phyloP scores from a whole-genome alignment of 176 grass and related monocot genomes.

The Guadua angustifolia region DNA sequence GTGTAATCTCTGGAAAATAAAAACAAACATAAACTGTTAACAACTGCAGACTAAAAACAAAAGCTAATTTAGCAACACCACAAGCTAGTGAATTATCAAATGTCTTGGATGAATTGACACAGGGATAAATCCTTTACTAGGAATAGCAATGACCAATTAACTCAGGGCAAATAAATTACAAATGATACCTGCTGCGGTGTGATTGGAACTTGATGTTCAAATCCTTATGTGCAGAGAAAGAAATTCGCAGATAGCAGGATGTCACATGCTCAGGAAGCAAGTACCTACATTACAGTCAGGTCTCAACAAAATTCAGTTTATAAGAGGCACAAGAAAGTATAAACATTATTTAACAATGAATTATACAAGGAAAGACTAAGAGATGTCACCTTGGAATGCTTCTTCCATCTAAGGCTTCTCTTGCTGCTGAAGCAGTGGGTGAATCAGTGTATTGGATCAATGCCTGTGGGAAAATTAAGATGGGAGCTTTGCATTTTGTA shows the following conservation, averaged over 20 bases:
- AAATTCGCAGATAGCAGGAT: constrained; percentile 81
- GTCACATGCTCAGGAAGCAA: constrained; percentile 86
- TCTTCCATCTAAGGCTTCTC: constrained; percentile 93
- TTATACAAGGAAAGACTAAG: too few relatives aligned
- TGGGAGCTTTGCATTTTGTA: constrained; percentile 28
- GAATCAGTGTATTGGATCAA: constrained; percentile 89
- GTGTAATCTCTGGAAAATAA: constrained; percentile 97
- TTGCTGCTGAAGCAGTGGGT: constrained; percentile 84
- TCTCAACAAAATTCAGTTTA: constrained; percentile 43
- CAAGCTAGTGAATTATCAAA: constrained; percentile 28
- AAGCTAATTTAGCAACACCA: constrained; percentile 27
- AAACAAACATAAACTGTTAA: constrained; percentile 9
- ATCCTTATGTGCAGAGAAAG: constrained; percentile 93
- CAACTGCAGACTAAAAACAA: constrained; percentile 5
- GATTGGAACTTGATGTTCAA: constrained; percentile 98
- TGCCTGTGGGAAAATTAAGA: constrained; percentile 60
- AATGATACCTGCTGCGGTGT: constrained; percentile 81
- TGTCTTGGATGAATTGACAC: constrained; percentile 5
- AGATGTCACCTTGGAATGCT: constrained; percentile 87
- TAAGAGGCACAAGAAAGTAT: neutral
- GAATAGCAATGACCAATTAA: constrained; percentile 22
- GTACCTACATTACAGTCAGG: constrained; percentile 55
- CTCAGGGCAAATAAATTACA: constrained; percentile 3
- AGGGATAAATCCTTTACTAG: constrained; percentile 1
- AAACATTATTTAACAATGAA: too few relatives aligned